A percentile compares a stretch with the other conserved stretches of the same genome.
Evolutionary conservation across 2,329 filamentous ascomycete genomes (phyloP).

Genomic region (Alternaria angustiovoidea): DNA sequence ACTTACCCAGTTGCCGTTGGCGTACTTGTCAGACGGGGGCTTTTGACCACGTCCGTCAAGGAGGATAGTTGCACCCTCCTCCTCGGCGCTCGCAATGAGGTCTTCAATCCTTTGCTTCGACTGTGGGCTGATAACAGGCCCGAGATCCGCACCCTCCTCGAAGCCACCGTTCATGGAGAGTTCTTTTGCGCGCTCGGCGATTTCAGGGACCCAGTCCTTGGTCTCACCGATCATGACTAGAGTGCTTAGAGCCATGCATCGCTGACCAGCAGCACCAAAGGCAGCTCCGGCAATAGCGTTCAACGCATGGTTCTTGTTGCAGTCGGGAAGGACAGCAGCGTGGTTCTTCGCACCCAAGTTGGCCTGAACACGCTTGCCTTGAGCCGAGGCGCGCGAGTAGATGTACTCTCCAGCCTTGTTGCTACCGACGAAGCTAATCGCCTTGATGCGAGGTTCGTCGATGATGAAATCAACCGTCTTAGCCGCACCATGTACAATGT

Average conservation of each 20-base stretch:
- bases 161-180: constrained; percentile 83
- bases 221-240: constrained; percentile 86
- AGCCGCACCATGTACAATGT: constrained; percentile 82
- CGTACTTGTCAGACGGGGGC: constrained; percentile 76
- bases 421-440: constrained; percentile 83
- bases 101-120: constrained; percentile 80
- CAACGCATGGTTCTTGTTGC: constrained; percentile 88
- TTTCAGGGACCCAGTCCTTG: constrained; percentile 80
- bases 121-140: constrained; percentile 81
- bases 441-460: constrained; percentile 85
- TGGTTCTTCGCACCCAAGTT: constrained; percentile 92
- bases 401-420: constrained; percentile 93
- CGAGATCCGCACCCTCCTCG: constrained; percentile 79
- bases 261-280: constrained; percentile 84
- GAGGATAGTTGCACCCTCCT: constrained; percentile 82
- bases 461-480: constrained; percentile 86
- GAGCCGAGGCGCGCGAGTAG: constrained; percentile 77
- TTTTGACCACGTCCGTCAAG: constrained; percentile 79
- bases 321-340: constrained; percentile 82
- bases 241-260: constrained; percentile 87
- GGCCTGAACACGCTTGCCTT: constrained; percentile 88
- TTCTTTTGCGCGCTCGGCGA: constrained; percentile 76
- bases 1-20: constrained; percentile 79
- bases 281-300: constrained; percentile 85
- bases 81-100: constrained; percentile 78